These are phyloP conservation scores for Cynanchum wilfordii DNA, from an alignment of 257 asterid genomes.

Conservation along the genomic window DNA sequence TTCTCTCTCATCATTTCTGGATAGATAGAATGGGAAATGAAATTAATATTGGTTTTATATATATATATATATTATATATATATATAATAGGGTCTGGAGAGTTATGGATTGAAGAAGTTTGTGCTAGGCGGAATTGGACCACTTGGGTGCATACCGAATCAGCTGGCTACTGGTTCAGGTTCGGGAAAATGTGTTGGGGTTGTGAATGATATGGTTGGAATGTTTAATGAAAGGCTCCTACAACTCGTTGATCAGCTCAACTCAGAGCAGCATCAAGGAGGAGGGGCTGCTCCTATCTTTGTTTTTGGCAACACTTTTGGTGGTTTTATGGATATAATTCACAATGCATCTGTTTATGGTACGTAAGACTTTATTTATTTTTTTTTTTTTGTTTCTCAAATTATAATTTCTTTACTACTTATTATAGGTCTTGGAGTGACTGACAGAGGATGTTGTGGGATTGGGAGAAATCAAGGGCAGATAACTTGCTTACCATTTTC, in stretches of 20 bases:
- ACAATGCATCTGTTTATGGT: conserved; percentile 52
- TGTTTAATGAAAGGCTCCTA: conserved; percentile 41
- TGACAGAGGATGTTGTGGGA: conserved; percentile 70
- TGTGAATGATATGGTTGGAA: conserved; percentile 37
- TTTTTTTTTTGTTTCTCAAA: too few relatives aligned
- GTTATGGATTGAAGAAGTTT: conserved; percentile 54
- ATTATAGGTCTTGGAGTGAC: conserved; percentile 53
- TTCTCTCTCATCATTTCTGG: too few relatives aligned
- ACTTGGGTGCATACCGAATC: conserved; percentile 79
- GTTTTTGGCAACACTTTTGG: conserved; percentile 55
- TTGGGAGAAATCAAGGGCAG: conserved; percentile 61
- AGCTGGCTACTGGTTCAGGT: conserved; percentile 37
- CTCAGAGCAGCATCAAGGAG: conserved; percentile 25
- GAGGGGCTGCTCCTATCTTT: conserved; percentile 44
- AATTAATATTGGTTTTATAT: too few relatives aligned
- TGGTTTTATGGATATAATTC: conserved; percentile 44
- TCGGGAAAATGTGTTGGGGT: conserved; percentile 49
- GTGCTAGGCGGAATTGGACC: conserved; percentile 64
- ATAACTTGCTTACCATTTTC: conserved; percentile 65
- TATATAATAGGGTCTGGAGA: conserved; percentile 37
- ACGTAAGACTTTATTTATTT: too few relatives aligned
- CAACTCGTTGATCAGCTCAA: conserved; percentile 54
- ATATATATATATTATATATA: neutral
- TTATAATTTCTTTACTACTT: too few relatives aligned
- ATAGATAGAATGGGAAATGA: too few relatives aligned